These are phyloP conservation scores for Ramalina intermedia DNA, from an alignment of 495 filamentous ascomycete species.

Conservation along the genomic window DNA sequence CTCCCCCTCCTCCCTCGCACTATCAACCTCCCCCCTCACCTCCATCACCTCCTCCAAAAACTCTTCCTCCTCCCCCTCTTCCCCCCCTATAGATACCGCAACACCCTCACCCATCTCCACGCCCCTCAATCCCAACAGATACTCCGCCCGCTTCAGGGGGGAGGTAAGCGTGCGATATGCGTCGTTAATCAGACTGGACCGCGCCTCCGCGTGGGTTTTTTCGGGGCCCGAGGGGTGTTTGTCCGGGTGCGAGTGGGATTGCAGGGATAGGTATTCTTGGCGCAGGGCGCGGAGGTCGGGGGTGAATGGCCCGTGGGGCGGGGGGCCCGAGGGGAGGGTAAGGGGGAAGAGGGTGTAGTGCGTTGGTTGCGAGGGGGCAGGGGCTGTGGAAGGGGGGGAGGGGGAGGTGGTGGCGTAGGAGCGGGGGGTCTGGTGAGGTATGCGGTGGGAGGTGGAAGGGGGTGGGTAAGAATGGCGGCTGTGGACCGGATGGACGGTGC, in stretches of 20 bases:
- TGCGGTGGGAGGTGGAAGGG: background rate
- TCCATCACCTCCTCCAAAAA: conserved; percentile 83
- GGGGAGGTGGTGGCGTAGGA: background rate
- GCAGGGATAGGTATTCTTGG: conserved; percentile 73
- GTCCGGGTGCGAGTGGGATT: conserved; percentile 72
- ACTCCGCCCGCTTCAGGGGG: conserved; percentile 70
- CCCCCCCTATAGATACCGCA: conserved; percentile 48
- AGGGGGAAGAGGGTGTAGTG: conserved; percentile 82
- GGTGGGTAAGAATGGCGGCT: background rate
- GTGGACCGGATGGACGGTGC: background rate
- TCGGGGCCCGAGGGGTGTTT: conserved; percentile 37
- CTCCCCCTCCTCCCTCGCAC: conserved; percentile 48
- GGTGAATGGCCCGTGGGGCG: conserved; percentile 60
- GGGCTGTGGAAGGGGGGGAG: background rate
- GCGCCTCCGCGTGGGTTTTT: conserved; percentile 52
- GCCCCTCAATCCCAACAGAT: conserved; percentile 51
- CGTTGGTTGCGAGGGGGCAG: conserved; percentile 18
- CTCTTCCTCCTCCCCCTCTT: conserved; percentile 46
- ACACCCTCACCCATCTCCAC: conserved; percentile 61
- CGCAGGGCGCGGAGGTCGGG: conserved; percentile 53
- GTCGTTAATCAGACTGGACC: conserved; percentile 69
- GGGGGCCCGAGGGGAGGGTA: conserved; percentile 67
- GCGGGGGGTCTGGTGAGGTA: background rate
- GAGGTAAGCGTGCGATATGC: conserved; percentile 71
- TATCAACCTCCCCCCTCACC: conserved; percentile 71